phyloP scores from a whole-genome alignment of 73 alveolate genomes.

The Symbiodinium natans region DNA sequence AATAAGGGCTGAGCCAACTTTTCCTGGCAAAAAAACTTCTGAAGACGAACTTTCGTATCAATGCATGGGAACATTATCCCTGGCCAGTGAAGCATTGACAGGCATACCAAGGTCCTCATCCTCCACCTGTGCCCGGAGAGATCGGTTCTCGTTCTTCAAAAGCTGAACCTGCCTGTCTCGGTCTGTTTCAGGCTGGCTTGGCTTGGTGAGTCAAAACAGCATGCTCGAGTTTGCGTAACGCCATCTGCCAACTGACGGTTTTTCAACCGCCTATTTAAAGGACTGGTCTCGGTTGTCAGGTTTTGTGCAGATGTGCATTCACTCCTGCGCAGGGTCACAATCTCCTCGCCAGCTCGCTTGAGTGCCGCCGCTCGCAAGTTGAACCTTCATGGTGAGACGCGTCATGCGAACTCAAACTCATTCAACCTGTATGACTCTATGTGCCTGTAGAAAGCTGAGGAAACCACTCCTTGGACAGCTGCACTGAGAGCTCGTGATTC shows the following conservation, averaged over 20 bases:
- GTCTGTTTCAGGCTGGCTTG: neutral
- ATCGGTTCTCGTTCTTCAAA: conserved; percentile 36
- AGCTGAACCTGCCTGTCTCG: conserved; percentile 50
- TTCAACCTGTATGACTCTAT: neutral
- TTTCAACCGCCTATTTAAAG: too few relatives aligned
- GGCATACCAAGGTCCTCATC: conserved; percentile 54
- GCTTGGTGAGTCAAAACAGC: neutral
- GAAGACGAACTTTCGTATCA: too few relatives aligned
- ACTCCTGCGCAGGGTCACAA: conserved; percentile 66
- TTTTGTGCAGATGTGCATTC: too few relatives aligned
- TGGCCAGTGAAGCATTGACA: too few relatives aligned
- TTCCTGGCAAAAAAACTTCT: too few relatives aligned
- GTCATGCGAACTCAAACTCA: too few relatives aligned
- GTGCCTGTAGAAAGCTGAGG: neutral
- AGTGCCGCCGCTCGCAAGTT: conserved; percentile 83
- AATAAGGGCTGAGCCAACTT: neutral
- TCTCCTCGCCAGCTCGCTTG: conserved; percentile 89
- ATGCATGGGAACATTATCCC: too few relatives aligned
- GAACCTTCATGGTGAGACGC: conserved; percentile 11
- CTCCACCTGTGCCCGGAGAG: conserved; percentile 59
- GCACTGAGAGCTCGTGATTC: conserved; percentile 79
- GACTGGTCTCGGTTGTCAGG: too few relatives aligned
- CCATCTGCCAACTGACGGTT: too few relatives aligned
- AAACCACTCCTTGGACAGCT: conserved; percentile 41
- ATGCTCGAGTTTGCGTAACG: too few relatives aligned